A percentile compares a stretch with the other conserved stretches of the same genome.
Evolutionary conservation across 345 rosid genomes (phyloP).

Genomic region (Kernera saxatilis): DNA sequence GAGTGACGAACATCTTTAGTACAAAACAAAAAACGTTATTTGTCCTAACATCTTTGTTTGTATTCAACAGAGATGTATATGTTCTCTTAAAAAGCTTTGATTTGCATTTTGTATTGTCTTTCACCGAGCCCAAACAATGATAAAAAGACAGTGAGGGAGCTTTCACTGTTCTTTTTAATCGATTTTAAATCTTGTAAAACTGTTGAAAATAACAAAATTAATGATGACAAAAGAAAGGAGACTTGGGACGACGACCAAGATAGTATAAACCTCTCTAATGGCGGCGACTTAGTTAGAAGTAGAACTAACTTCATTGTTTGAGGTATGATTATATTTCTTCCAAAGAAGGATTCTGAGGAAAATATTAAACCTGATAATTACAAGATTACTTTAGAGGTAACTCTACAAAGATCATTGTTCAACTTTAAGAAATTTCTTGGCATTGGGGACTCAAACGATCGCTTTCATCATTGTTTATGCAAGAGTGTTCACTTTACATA

Average conservation of each 20-base stretch:
- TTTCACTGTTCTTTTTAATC: neutral
- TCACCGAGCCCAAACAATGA: neutral
- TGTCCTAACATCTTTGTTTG: slow-evolving; percentile 13
- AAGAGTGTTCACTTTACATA: neutral
- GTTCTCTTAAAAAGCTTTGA: neutral
- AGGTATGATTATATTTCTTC: neutral
- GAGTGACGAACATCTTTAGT: neutral
- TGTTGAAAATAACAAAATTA: neutral
- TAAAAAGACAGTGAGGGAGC: slow-evolving; percentile 4
- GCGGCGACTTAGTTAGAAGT: neutral
- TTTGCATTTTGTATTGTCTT: slow-evolving; percentile 6
- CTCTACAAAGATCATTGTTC: neutral
- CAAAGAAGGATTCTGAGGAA: neutral
- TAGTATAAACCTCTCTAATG: neutral
- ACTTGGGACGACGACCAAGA: neutral
- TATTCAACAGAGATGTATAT: neutral
- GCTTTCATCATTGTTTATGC: neutral
- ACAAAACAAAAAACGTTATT: neutral
- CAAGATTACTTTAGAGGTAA: neutral
- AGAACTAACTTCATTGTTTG: neutral
- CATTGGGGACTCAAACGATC: neutral
- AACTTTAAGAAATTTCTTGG: neutral
- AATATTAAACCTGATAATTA: neutral
- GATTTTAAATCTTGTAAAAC: neutral
- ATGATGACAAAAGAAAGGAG: neutral